Percentiles rank a stretch among this genome's conserved stretches.
Conservation (phyloP, 2,329 filamentous ascomycete species). For the Claviceps purpurea region DNA sequence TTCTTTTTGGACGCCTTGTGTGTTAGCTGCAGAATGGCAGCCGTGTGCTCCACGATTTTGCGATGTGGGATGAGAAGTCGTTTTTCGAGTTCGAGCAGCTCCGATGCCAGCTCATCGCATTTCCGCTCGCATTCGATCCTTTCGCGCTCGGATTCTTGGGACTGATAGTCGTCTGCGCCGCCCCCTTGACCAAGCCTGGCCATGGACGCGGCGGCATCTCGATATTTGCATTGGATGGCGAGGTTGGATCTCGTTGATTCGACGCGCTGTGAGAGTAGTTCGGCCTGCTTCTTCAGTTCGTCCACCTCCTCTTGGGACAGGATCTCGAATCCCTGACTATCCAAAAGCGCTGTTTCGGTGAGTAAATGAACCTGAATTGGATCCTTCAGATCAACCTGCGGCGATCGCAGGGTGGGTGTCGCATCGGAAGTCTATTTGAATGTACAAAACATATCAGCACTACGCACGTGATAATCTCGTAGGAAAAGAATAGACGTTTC, state of each 20-base stretch:
- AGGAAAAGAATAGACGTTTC: not conserved
- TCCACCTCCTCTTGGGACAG: constrained; percentile 88
- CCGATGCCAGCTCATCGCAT: constrained; percentile 72
- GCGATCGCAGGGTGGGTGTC: constrained; percentile 20
- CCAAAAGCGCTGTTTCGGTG: constrained; percentile 82
- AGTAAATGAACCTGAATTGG: constrained; percentile 79
- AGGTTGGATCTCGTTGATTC: constrained; percentile 73
- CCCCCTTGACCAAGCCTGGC: constrained; percentile 45
- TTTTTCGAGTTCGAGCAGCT: constrained; percentile 70
- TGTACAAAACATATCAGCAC: not conserved
- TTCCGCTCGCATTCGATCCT: constrained; percentile 60
- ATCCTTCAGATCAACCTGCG: constrained; percentile 50
- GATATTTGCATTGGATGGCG: constrained; percentile 81
- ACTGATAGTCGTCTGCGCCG: constrained; percentile 32
- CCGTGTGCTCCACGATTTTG: constrained; percentile 75
- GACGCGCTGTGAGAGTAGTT: constrained; percentile 59
- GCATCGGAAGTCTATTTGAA: not conserved
- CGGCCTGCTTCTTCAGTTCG: constrained; percentile 74
- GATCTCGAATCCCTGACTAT: constrained; percentile 76
- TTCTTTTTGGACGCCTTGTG: constrained; percentile 60
- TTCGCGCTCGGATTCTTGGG: constrained; percentile 57
- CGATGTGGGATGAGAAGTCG: constrained; percentile 61
- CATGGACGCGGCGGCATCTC: constrained; percentile 82
- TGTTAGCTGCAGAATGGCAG: constrained; percentile 80
- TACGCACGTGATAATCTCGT: not conserved